Conservation (phyloP, 2,329 filamentous ascomycete genomes). For the Cadophora sp. region DNA sequence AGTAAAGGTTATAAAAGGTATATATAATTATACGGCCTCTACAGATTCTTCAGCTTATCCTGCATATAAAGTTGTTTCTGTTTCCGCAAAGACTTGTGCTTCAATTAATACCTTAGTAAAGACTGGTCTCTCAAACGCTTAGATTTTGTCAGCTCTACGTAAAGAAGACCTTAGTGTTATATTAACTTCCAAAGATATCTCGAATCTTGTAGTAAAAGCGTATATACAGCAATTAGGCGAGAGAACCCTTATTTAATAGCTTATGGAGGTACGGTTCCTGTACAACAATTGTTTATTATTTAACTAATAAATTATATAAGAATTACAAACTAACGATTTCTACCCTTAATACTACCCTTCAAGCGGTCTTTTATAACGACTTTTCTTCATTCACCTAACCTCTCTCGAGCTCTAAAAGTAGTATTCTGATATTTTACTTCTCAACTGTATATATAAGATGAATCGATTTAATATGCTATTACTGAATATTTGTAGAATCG, state of each 20-base stretch:
- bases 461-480: not conserved
- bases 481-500: not conserved
- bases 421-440: not conserved
- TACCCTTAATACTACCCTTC: not conserved
- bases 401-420: conserved; percentile 12
- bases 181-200: not conserved
- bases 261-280: not conserved
- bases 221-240: not conserved
- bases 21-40: not conserved
- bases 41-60: not conserved
- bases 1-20: not conserved
- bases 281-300: not conserved
- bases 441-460: not conserved
- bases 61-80: not conserved
- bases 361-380: not conserved
- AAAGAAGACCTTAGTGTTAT: not conserved
- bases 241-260: not conserved
- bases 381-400: conserved; percentile 18
- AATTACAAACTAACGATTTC: not conserved
- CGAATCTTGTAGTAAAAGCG: not conserved
- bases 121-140: not conserved
- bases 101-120: not conserved
- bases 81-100: not conserved
- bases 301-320: conserved; percentile 6
- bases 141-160: not conserved